phyloP scores from a whole-genome alignment of 2,329 filamentous ascomycete genomes.

The Colletotrichum sansevieriae region DNA sequence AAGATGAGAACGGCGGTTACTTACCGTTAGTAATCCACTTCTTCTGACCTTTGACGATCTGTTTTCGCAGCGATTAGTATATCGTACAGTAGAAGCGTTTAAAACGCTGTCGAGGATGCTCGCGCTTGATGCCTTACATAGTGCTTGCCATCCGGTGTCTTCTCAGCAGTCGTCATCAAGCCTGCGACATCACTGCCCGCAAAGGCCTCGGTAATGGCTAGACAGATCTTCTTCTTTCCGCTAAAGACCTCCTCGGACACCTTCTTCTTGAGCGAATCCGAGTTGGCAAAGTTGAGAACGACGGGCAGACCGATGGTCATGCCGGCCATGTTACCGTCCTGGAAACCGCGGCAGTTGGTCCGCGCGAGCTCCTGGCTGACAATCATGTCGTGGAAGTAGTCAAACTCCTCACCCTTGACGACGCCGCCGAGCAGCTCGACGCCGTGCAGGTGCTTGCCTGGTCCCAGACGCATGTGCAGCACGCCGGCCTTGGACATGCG shows the following conservation, averaged over 20 bases:
- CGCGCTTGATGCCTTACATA: slow-evolving; percentile 62
- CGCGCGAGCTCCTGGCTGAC: slow-evolving; percentile 80
- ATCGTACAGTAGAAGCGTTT: background rate
- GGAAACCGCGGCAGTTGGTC: slow-evolving; percentile 81
- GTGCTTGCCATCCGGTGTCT: slow-evolving; percentile 80
- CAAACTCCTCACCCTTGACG: slow-evolving; percentile 83
- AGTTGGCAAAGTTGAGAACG: slow-evolving; percentile 81
- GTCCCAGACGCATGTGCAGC: slow-evolving; percentile 85
- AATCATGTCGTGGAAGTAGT: slow-evolving; percentile 89
- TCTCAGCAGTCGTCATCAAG: slow-evolving; percentile 81
- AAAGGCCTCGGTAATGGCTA: slow-evolving; percentile 91
- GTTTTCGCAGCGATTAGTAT: background rate
- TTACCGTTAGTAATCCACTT: slow-evolving; percentile 82
- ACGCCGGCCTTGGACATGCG: slow-evolving; percentile 81
- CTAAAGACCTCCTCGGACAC: slow-evolving; percentile 80
- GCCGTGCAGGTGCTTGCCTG: slow-evolving; percentile 84
- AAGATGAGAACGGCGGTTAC: no score
- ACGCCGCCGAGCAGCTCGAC: slow-evolving; percentile 76
- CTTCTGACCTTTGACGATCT: slow-evolving; percentile 82
- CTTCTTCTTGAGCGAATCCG: slow-evolving; percentile 74
- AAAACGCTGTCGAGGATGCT: no score
- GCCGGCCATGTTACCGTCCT: slow-evolving; percentile 88
- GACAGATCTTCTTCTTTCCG: slow-evolving; percentile 88
- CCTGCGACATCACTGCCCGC: slow-evolving; percentile 87
- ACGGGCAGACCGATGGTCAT: slow-evolving; percentile 88